Conservation (phyloP, 2,329 filamentous ascomycete species). For the Plenodomus biglobosus region DNA sequence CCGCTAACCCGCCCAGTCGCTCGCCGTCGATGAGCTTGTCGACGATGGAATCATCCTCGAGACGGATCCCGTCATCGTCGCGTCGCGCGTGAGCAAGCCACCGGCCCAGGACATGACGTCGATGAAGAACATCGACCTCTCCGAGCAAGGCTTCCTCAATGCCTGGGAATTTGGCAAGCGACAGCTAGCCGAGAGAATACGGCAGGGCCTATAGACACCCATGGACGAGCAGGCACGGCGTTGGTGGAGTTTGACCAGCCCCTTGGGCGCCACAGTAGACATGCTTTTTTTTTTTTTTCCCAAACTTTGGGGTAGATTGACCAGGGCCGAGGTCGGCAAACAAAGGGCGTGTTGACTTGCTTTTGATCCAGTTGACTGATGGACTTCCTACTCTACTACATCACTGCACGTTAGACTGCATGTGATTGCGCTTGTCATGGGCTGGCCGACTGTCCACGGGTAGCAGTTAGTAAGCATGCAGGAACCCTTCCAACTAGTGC, state of each 20-base stretch:
- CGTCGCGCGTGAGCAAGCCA: conserved; percentile 87
- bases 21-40: conserved; percentile 82
- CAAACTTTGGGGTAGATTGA: conserved; percentile 7
- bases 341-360: neutral
- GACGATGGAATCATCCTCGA: conserved; percentile 84
- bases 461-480: conserved; percentile 19
- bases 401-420: neutral
- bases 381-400: no score
- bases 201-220: conserved; percentile 62
- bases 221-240: conserved; percentile 26
- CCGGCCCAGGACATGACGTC: conserved; percentile 85
- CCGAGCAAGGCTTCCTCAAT: conserved; percentile 93
- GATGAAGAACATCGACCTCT: conserved; percentile 91
- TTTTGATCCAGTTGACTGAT: no score
- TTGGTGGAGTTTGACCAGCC: conserved; percentile 33
- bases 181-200: conserved; percentile 86
- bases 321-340: conserved; percentile 1
- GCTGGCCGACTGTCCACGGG: neutral
- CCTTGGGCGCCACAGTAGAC: conserved; percentile 11
- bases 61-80: conserved; percentile 92
- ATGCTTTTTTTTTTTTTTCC: no score
- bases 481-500: conserved; percentile 21
- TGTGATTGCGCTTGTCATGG: conserved; percentile 18
- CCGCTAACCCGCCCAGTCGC: conserved; percentile 78
- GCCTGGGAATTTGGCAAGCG: conserved; percentile 91